These are phyloP conservation scores for Pseudoperonospora humuli DNA, from an alignment of 352 stramenopile species.

Conservation along the genomic window DNA sequence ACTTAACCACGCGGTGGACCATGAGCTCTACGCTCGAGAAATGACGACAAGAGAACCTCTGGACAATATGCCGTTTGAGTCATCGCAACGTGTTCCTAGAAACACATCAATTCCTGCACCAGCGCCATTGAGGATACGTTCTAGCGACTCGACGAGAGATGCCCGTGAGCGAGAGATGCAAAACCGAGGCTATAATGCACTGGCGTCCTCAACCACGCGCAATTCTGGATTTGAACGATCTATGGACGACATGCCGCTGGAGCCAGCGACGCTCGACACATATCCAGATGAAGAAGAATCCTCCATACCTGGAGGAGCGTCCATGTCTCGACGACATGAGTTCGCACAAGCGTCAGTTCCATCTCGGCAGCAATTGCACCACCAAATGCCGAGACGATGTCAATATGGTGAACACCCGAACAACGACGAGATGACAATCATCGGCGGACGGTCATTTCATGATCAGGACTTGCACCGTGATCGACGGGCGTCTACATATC, in stretches of 20 bases:
- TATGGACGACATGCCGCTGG: constrained; percentile 17
- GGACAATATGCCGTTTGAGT: constrained; percentile 9
- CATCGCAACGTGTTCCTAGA: constrained; percentile 29
- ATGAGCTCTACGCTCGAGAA: constrained; percentile 16
- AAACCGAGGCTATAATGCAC: constrained; percentile 7
- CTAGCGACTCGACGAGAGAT: constrained; percentile 7
- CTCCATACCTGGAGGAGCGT: neutral
- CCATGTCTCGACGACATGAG: constrained; percentile 11
- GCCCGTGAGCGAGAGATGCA: constrained; percentile 1
- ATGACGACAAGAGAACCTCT: constrained; percentile 5
- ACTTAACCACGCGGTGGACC: constrained; percentile 5
- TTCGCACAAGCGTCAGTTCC: constrained; percentile 10
- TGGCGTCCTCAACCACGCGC: neutral
- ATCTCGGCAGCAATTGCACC: constrained; percentile 13
- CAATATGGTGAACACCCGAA: constrained; percentile 3
- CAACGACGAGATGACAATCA: constrained; percentile 5
- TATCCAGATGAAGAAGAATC: constrained; percentile 10
- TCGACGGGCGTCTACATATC: constrained; percentile 10
- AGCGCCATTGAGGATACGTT: constrained; percentile 12
- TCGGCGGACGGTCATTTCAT: constrained; percentile 7
- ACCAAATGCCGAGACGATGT: constrained; percentile 13
- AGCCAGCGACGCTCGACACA: constrained; percentile 19
- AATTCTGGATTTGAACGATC: constrained; percentile 5
- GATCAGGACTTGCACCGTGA: constrained; percentile 13
- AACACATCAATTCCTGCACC: constrained; percentile 17